phyloP scores from a whole-genome alignment of 257 asterid species.

The Gentiana straminea region DNA sequence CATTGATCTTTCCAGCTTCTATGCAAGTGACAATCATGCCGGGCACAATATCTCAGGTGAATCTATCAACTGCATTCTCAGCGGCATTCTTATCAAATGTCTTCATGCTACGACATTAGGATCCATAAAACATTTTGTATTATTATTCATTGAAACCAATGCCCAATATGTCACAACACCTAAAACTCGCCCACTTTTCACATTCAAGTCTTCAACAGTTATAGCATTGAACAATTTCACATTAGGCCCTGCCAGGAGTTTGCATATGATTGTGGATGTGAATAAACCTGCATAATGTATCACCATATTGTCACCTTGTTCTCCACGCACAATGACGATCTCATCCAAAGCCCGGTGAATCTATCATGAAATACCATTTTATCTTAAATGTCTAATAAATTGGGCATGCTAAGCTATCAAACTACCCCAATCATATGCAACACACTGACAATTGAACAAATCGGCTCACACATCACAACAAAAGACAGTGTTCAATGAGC shows the following conservation, averaged over 20 bases:
- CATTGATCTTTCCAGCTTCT: slow-evolving; percentile 94
- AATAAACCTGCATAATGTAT: slow-evolving; percentile 85
- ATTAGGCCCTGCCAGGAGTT: slow-evolving; percentile 69
- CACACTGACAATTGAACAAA: no score
- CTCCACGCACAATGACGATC: slow-evolving; percentile 64
- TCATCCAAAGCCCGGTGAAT: slow-evolving; percentile 74
- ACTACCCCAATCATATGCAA: no score
- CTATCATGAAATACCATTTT: no score
- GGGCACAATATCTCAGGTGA: slow-evolving; percentile 78
- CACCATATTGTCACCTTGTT: slow-evolving; percentile 71
- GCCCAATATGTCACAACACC: slow-evolving; percentile 97
- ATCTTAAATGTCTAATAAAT: no score
- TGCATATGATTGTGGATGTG: slow-evolving; percentile 92
- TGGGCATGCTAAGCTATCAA: no score
- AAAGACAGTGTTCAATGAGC: no score
- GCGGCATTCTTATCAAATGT: slow-evolving; percentile 91
- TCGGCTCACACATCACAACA: no score
- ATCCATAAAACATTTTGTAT: slow-evolving; percentile 91
- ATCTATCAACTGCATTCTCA: slow-evolving; percentile 80
- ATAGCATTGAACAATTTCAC: slow-evolving; percentile 88
- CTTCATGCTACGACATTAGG: slow-evolving; percentile 93
- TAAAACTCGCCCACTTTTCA: slow-evolving; percentile 55
- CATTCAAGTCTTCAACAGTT: slow-evolving; percentile 89
- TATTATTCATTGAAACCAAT: slow-evolving; percentile 77
- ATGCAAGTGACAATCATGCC: slow-evolving; percentile 95